Percentiles rank a stretch among this genome's conserved stretches.
Evolutionary conservation across 768 basidiomycete species (phyloP).

Genomic region (Russula dissimulans): DNA sequence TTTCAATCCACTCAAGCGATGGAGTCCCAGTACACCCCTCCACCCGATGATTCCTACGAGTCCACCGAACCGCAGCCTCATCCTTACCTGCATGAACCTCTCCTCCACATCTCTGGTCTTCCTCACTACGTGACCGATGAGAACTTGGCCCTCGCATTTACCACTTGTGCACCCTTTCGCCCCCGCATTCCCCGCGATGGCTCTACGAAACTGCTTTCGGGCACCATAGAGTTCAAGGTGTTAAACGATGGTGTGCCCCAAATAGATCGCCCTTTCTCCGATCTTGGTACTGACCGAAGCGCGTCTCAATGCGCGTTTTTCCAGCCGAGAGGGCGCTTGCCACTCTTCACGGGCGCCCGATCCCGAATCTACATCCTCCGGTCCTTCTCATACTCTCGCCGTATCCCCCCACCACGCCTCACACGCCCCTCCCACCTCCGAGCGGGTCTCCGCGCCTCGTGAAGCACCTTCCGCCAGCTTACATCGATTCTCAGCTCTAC

Average conservation of each 20-base stretch:
- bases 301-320: constrained; percentile 14
- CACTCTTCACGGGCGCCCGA: constrained; percentile 66
- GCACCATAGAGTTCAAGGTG: constrained; percentile 78
- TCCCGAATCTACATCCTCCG: constrained; percentile 51
- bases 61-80: constrained; percentile 39
- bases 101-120: constrained; percentile 72
- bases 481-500: constrained; percentile 65
- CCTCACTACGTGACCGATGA: constrained; percentile 68
- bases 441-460: constrained; percentile 71
- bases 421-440: constrained; percentile 66
- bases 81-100: constrained; percentile 77
- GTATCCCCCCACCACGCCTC: constrained; percentile 71
- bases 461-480: constrained; percentile 69
- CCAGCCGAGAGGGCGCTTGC: constrained; percentile 86
- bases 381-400: constrained; percentile 67
- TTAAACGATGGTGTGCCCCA: constrained; percentile 56
- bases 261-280: neutral
- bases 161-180: constrained; percentile 71
- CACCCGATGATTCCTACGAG: constrained; percentile 13
- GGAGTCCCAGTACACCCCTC: constrained; percentile 16
- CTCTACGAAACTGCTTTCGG: constrained; percentile 42
- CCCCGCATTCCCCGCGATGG: constrained; percentile 64
- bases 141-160: constrained; percentile 64
- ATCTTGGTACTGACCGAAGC: neutral
- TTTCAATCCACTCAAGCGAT: neutral